phyloP scores from a whole-genome alignment of 352 stramenopile genomes.

The Thraustotheca clavata region DNA sequence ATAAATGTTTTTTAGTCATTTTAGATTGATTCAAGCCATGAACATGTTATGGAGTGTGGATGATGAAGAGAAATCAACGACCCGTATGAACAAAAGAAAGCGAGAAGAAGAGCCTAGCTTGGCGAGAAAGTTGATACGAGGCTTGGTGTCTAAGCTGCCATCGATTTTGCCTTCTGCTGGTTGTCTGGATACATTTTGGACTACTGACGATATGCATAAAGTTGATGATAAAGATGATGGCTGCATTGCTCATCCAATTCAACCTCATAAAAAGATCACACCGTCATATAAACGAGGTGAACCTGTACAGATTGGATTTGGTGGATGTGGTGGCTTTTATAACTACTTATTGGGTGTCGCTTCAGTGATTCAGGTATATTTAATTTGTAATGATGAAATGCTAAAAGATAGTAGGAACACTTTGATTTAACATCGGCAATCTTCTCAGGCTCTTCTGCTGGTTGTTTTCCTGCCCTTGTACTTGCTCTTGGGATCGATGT shows the following conservation, averaged over 20 bases:
- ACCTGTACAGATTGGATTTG: slow-evolving; percentile 55
- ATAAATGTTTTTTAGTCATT: background rate
- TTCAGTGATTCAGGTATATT: slow-evolving; percentile 46
- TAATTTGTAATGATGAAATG: background rate
- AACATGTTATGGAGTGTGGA: background rate
- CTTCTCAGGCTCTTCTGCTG: slow-evolving; percentile 68
- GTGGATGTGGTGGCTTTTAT: slow-evolving; percentile 78
- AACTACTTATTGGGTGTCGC: slow-evolving; percentile 79
- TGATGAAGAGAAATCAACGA: background rate
- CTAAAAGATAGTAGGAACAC: slow-evolving; percentile 35
- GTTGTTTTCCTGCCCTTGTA: slow-evolving; percentile 61
- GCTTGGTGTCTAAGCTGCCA: background rate
- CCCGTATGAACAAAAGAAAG: background rate
- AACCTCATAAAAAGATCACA: background rate
- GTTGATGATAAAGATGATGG: background rate
- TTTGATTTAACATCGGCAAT: slow-evolving; percentile 64
- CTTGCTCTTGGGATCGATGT: slow-evolving; percentile 55
- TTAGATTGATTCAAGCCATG: background rate
- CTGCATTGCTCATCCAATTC: background rate
- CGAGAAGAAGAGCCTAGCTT: background rate
- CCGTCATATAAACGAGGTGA: slow-evolving; percentile 9
- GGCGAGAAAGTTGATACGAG: background rate
- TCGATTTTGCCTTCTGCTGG: slow-evolving; percentile 6
- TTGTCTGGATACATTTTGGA: slow-evolving; percentile 18
- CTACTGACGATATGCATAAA: background rate